Conservation (phyloP, 2,329 filamentous ascomycete species). For the Penicillium italicum region DNA sequence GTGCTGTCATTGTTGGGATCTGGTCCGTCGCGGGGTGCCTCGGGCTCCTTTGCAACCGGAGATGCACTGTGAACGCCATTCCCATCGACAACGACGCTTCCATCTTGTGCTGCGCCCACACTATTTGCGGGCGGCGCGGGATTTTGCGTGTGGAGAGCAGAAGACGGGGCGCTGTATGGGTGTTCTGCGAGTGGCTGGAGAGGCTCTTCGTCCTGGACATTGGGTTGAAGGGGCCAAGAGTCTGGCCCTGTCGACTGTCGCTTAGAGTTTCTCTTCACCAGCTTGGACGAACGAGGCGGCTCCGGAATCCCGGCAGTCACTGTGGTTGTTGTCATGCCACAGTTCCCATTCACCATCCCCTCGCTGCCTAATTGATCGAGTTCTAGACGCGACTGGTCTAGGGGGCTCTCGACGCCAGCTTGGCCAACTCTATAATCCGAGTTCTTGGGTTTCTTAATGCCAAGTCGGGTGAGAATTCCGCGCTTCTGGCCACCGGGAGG, state of each 20-base stretch:
- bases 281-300: slow-evolving; percentile 24
- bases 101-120: slow-evolving; percentile 6
- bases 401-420: slow-evolving; percentile 53
- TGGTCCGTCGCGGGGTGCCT: slow-evolving; percentile 4
- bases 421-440: slow-evolving; percentile 48
- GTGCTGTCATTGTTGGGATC: slow-evolving; percentile 11
- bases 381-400: slow-evolving; percentile 58
- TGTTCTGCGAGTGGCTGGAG: slow-evolving; percentile 13
- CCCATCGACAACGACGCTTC: slow-evolving; percentile 12
- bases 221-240: slow-evolving; percentile 27
- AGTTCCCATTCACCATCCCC: slow-evolving; percentile 12
- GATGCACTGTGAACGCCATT: neutral
- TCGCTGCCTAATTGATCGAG: slow-evolving; percentile 33
- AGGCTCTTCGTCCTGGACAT: neutral
- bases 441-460: slow-evolving; percentile 28
- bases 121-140: neutral
- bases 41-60: slow-evolving; percentile 9
- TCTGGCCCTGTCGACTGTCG: slow-evolving; percentile 17
- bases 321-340: slow-evolving; percentile 17
- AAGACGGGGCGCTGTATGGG: slow-evolving; percentile 4
- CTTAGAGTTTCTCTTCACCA: slow-evolving; percentile 28
- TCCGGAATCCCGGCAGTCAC: slow-evolving; percentile 18
- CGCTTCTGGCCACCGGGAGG: slow-evolving; percentile 29
- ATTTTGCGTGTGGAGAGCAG: slow-evolving; percentile 1
- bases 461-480: slow-evolving; percentile 34